Base-by-base conservation (phyloP, 768 basidiomycete genomes). In the Boletus patriciae region DNA sequence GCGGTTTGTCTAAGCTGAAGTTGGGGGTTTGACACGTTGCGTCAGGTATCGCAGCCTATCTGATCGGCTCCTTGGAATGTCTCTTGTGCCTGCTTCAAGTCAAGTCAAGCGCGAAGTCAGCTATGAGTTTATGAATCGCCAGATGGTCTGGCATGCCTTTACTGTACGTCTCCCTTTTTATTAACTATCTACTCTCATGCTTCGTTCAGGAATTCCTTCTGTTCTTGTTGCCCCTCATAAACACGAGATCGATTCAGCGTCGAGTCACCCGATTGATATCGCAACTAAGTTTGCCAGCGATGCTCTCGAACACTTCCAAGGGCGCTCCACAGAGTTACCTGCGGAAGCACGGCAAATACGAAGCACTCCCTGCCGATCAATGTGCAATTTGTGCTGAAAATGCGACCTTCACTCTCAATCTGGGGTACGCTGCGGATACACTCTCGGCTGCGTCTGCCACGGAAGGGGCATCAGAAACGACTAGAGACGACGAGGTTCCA, bases 141-240 rank as follows among this genome's bases (percentile, higher is more conserved):
- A 98, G 72, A 91, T 99, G 83, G 97, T 99, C 52, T 99, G 97
- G 97, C 92, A 95, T 68, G 92, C 94, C 0, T 96, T 98, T 71
- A 98, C 97, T 8, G 96, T 96, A 67, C 52, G 91, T 49, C 34
- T 25, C 21, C 25, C 23, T 36, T 21, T 42, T 48, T 41, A 21
- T 31, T 34, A 33, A n/a, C 33, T 4, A 33, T 23, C 15, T 47
- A 19, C 36, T 42, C 56, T 59, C 45, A 61, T n/a, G 48, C 23
- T 10, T 52, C 59, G n/a, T 40, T 29, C 60, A 98, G 96, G 95
- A 98, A 82, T 98, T 98, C 73, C 78, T 98, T 15, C 78, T 98
- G 36, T 98, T 98, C 76, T 73, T 94, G 19, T 79, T 98, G 10
- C 97, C 97, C 5, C 80, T 98, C 41, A 76, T 98, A 59, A 90